Conservation (phyloP, 2,329 filamentous ascomycete genomes). For the Neocatenulostroma microsporum region DNA sequence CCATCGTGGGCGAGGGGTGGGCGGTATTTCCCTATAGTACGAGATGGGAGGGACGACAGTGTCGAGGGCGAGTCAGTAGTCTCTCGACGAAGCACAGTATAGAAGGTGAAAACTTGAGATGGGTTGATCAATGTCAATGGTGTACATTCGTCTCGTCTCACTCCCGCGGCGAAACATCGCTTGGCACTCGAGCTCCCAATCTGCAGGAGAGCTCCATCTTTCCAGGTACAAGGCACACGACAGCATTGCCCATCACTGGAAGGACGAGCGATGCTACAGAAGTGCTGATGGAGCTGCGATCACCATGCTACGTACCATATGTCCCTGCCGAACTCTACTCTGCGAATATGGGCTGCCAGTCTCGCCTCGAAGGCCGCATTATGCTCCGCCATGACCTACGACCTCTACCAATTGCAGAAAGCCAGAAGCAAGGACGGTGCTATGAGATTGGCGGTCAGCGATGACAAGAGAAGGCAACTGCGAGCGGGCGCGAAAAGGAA, state of each 20-base stretch:
- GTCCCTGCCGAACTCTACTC: slow-evolving; percentile 35
- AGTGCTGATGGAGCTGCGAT: slow-evolving; percentile 1
- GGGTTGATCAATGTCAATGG: no score
- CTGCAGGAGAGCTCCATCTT: no score
- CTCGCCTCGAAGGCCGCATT: slow-evolving; percentile 11
- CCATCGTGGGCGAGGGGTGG: no score
- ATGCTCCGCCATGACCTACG: slow-evolving; percentile 30
- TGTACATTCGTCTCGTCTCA: no score
- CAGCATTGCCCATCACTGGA: no score
- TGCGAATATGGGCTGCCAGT: slow-evolving; percentile 12
- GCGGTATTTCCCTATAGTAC: no score
- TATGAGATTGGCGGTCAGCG: slow-evolving; percentile 11
- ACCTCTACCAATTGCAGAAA: slow-evolving; percentile 12
- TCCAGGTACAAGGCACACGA: not conserved
- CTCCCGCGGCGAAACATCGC: no score
- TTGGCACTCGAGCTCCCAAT: no score
- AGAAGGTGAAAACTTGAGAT: no score
- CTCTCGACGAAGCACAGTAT: no score
- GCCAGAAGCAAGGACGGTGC: slow-evolving; percentile 10
- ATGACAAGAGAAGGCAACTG: slow-evolving; percentile 9
- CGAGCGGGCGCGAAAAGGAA: slow-evolving; percentile 3
- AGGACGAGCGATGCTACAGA: slow-evolving; percentile 1
- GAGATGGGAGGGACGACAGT: no score
- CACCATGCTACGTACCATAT: slow-evolving; percentile 44
- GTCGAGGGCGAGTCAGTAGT: no score